Percentiles rank a stretch among this genome's conserved stretches.
phyloP scores from a whole-genome alignment of 192 early-diverging fungal genomes.

The Coemansia sp. region DNA sequence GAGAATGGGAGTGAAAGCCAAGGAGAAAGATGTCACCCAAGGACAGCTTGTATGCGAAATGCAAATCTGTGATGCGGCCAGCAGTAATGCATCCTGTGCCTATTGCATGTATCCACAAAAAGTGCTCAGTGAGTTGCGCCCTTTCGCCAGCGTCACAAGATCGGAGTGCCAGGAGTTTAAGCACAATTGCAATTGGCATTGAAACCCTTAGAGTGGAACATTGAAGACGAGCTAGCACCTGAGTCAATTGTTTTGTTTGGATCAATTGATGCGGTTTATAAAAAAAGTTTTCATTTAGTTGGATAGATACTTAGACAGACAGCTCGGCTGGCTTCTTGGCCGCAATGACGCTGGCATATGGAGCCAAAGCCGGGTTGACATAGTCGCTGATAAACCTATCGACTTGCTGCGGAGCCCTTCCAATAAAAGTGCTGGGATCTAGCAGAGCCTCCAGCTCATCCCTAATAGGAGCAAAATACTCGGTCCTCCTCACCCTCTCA shows the following conservation, averaged over 20 bases:
- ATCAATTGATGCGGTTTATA: too few species aligned
- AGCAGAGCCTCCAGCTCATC: constrained; percentile 73
- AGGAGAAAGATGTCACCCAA: neutral
- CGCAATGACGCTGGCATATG: constrained; percentile 64
- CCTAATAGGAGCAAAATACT: constrained; percentile 88
- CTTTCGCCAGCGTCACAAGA: too few species aligned
- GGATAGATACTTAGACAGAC: constrained; percentile 19
- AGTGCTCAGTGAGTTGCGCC: too few species aligned
- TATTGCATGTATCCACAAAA: too few species aligned
- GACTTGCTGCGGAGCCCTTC: constrained; percentile 92
- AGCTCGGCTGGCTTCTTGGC: constrained; percentile 47
- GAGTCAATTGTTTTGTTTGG: too few species aligned
- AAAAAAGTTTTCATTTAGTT: too few species aligned
- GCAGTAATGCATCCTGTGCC: neutral
- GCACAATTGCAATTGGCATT: too few species aligned
- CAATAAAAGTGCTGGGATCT: constrained; percentile 89
- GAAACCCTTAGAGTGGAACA: too few species aligned
- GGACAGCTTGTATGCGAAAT: neutral
- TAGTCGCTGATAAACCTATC: constrained; percentile 77
- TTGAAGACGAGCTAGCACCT: too few species aligned
- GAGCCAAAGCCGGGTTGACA: constrained; percentile 79
- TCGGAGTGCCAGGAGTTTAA: too few species aligned
- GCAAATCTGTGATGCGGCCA: neutral
- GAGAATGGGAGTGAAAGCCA: neutral
- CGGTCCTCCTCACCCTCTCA: constrained; percentile 73